These are phyloP conservation scores for Trichoderma orchidacearum DNA, from an alignment of 495 filamentous ascomycete genomes.

Conservation along the genomic window DNA sequence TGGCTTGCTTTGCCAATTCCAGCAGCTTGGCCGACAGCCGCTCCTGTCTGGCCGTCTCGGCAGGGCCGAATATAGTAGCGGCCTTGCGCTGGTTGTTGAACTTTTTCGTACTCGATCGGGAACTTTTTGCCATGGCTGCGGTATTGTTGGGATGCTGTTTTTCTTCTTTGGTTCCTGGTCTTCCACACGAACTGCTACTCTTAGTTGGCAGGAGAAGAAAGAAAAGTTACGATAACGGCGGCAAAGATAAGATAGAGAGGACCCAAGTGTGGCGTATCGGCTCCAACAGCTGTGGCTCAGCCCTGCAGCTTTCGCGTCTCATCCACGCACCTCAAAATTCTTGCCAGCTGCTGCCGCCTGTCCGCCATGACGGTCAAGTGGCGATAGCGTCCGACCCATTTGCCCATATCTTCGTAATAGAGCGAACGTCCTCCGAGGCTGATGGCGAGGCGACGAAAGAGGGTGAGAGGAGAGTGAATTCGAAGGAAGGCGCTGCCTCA, in stretches of 20 bases:
- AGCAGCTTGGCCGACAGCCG: slow-evolving; percentile 69
- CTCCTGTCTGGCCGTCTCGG: slow-evolving; percentile 58
- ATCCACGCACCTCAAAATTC: background rate
- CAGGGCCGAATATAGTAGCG: slow-evolving; percentile 63
- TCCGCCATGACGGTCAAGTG: background rate
- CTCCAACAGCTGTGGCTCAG: background rate
- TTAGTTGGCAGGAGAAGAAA: background rate
- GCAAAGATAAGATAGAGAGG: background rate
- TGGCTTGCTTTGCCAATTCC: slow-evolving; percentile 58
- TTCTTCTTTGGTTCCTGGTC: background rate
- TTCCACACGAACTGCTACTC: background rate
- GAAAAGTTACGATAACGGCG: background rate
- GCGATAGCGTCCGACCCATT: background rate
- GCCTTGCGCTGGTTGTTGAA: slow-evolving; percentile 65
- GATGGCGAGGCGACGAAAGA: background rate
- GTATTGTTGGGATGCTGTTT: background rate
- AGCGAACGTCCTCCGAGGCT: background rate
- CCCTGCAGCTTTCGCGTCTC: background rate
- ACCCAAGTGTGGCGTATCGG: background rate
- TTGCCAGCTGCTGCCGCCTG: background rate
- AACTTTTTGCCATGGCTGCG: slow-evolving; percentile 66
- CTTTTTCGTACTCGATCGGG: slow-evolving; percentile 61
- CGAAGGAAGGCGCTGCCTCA: background rate
- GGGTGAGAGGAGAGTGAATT: background rate
- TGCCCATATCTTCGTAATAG: background rate